Percentiles rank a stretch among this genome's conserved stretches.
Conservation (phyloP, 176 grass and related monocot species). For the Guadua angustifolia region DNA sequence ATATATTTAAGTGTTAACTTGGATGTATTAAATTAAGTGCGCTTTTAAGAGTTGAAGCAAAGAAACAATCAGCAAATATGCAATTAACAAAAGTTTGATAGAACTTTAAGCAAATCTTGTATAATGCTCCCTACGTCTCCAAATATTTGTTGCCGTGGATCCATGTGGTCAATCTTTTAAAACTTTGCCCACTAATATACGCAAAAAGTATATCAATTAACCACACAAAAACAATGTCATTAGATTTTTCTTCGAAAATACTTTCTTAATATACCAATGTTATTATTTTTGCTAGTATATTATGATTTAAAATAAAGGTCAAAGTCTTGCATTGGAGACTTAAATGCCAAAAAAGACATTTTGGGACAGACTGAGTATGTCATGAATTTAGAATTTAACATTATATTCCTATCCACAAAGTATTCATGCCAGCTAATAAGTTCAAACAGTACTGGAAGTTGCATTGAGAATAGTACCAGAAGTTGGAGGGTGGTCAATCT, state of each 20-base stretch:
- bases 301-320: neutral
- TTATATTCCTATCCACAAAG: neutral
- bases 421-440: neutral
- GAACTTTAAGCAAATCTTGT: neutral
- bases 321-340: neutral
- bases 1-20: neutral
- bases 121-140: neutral
- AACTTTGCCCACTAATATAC: neutral
- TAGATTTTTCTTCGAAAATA: neutral
- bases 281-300: neutral
- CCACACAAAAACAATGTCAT: neutral
- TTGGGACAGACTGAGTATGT: neutral
- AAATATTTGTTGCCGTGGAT: neutral
- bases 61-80: neutral
- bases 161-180: neutral
- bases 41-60: neutral
- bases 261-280: neutral
- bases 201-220: neutral
- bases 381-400: neutral
- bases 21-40: neutral
- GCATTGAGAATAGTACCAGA: constrained; percentile 55
- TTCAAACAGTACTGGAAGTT: neutral
- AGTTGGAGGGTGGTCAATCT: constrained; percentile 82
- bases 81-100: neutral
- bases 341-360: neutral